These are phyloP conservation scores for Ostreobium quekettii DNA, from an alignment of 139 green algal species.

Conservation along the genomic window DNA sequence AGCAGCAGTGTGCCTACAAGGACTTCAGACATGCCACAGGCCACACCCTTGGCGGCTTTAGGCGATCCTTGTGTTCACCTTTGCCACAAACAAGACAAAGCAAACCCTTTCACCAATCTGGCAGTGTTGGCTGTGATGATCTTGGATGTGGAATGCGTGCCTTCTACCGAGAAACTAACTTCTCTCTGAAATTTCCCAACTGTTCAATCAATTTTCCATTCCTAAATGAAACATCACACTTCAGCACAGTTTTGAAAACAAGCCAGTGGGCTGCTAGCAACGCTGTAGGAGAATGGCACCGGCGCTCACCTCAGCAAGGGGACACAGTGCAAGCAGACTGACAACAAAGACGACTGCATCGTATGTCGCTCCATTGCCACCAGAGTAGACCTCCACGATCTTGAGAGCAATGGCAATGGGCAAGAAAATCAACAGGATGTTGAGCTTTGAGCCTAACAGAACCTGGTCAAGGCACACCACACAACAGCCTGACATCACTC, in stretches of 20 bases:
- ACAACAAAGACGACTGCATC: slow-evolving; percentile 25
- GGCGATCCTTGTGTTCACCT: no score
- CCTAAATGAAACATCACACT: slow-evolving; percentile 3
- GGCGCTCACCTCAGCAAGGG: slow-evolving; percentile 43
- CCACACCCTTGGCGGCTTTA: no score
- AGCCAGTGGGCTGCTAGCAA: neutral
- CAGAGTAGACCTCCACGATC: slow-evolving; percentile 3
- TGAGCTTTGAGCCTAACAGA: slow-evolving; percentile 42
- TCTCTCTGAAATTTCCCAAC: neutral
- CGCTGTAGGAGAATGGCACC: neutral
- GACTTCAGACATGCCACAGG: no score
- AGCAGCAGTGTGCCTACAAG: no score
- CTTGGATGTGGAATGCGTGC: neutral
- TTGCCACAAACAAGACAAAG: no score
- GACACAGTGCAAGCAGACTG: slow-evolving; percentile 38
- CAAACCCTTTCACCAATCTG: no score
- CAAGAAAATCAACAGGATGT: slow-evolving; percentile 37
- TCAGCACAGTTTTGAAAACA: slow-evolving; percentile 4
- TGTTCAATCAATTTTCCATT: neutral
- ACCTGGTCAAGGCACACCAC: slow-evolving; percentile 23
- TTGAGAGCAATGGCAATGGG: slow-evolving; percentile 34
- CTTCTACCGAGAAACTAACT: neutral
- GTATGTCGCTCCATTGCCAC: slow-evolving; percentile 28
- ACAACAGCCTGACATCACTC: no score
- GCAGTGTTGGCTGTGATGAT: no score